Evolutionary conservation across 148 eudicot species (phyloP), one percentile per base, ranked within the genome.

Genomic region (Salicornia ramosissima): DNA sequence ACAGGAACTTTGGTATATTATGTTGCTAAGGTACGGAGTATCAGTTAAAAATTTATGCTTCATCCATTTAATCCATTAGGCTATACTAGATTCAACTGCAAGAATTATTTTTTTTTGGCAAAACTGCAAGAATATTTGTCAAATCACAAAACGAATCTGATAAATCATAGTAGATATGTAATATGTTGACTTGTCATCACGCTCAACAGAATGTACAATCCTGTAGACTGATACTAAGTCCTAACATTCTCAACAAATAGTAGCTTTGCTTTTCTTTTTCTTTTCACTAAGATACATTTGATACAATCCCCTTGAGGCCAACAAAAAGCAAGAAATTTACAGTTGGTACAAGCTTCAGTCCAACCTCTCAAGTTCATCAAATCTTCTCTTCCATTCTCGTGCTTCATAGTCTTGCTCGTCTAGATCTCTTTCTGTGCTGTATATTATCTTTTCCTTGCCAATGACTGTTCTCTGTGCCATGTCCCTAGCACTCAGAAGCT

Each of bases 401-500:
- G 77, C 77, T 19, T 94, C 98, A 33, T 86, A 94, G 62, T 84
- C 92, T 83, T 93, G 96, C 76, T 90, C 97, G 34, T 79, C 73
- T 21, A 88, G 71, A 78, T 85, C 98, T 74, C 54, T 85, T 51
- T 90, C 97, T 25, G 92, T 87, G 75, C 89, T 94, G 74, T 94
- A 94, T 50, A 94, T 86, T 57, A 94, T 90, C 73, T 83, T 76
- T 65, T 94, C 97, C 77, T 87, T 79, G 21, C 98, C 86, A 45
- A 94, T 94, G 57, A 83, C 78, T 14, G 87, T 94, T 75, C 83
- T 87, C 76, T 94, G 86, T 65, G 98, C 89, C 96, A 90, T 88
- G 78, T 94, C 97, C 75, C 97, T 91, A 45, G 97, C 97, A 80
- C 89, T 90, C 74, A 87, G 69, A 71, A 94, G 78, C 98, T 94